Percentiles rank a stretch among this genome's conserved stretches.
phyloP scores from a whole-genome alignment of 352 stramenopile genomes.

The Globisporangium alternatum region DNA sequence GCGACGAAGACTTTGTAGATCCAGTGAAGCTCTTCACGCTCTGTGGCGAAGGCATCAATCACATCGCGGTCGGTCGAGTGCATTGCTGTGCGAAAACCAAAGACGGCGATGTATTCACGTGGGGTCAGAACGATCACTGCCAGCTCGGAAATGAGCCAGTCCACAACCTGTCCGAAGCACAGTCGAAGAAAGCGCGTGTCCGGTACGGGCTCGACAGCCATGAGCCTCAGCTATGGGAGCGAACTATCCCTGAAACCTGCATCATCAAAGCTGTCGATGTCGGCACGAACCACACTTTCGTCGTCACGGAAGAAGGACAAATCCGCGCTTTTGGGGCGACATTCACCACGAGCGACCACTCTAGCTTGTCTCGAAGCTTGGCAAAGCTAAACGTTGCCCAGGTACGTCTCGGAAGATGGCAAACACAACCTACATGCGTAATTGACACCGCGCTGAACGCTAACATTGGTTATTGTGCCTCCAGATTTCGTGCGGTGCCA shows the following conservation, averaged over 20 bases:
- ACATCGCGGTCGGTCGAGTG: constrained; percentile 70
- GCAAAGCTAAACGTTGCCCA: constrained; percentile 58
- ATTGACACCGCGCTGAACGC: not conserved
- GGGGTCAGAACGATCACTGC: constrained; percentile 82
- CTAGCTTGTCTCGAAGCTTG: constrained; percentile 49
- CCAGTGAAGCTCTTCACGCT: constrained; percentile 63
- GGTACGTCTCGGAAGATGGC: constrained; percentile 22
- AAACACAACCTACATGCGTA: not conserved
- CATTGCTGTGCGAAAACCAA: constrained; percentile 78
- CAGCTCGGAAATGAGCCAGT: constrained; percentile 65
- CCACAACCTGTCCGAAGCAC: constrained; percentile 51
- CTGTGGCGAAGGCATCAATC: constrained; percentile 63
- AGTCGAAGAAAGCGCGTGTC: constrained; percentile 52
- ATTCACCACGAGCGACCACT: constrained; percentile 60
- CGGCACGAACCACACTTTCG: constrained; percentile 75
- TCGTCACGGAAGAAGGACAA: constrained; percentile 42
- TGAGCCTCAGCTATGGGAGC: constrained; percentile 67
- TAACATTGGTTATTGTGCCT: not conserved
- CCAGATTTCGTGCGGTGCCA: constrained; percentile 77
- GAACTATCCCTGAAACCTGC: constrained; percentile 57
- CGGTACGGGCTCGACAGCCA: constrained; percentile 57
- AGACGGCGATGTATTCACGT: constrained; percentile 81
- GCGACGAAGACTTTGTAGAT: constrained; percentile 64
- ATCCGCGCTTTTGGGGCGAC: constrained; percentile 69
- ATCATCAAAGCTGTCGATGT: constrained; percentile 53